Evolutionary conservation across 1,139 yeast species (phyloP).

Genomic region (Torulaspora pretoriensis): DNA sequence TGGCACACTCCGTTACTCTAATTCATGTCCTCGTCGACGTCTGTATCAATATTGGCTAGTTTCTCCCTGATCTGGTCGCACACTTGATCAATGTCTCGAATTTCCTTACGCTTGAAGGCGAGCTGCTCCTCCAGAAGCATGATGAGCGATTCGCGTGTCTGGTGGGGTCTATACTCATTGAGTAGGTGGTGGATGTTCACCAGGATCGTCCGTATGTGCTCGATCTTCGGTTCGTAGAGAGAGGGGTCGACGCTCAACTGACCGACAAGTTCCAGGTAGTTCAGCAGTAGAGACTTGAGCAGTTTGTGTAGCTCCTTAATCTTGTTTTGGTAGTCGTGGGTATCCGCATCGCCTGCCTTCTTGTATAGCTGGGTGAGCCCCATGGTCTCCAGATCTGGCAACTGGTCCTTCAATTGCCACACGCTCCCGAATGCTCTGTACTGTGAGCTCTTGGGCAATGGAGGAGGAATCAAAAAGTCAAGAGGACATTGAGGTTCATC

Average conservation of each 20-base stretch:
- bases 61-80: constrained; percentile 44
- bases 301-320: constrained; percentile 65
- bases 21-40: background rate
- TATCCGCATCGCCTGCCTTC: constrained; percentile 21
- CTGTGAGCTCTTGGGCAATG: constrained; percentile 52
- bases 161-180: constrained; percentile 86
- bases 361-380: constrained; percentile 66
- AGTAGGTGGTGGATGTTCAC: constrained; percentile 80
- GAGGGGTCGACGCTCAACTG: constrained; percentile 67
- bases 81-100: constrained; percentile 46
- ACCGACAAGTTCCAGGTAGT: constrained; percentile 71
- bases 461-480: constrained; percentile 60
- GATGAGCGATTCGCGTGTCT: constrained; percentile 75
- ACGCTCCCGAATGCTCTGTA: constrained; percentile 78
- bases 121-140: constrained; percentile 64
- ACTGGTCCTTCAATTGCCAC: constrained; percentile 68
- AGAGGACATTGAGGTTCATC: constrained; percentile 36
- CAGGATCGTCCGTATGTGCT: constrained; percentile 65
- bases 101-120: constrained; percentile 50
- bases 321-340: constrained; percentile 46
- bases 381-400: constrained; percentile 61
- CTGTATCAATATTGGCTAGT: constrained; percentile 35
- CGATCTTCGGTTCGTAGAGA: constrained; percentile 60
- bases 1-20: background rate
- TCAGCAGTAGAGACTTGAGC: constrained; percentile 62